phyloP scores from a whole-genome alignment of 2,329 filamentous ascomycete genomes.

The Aureobasidium mangrovei region DNA sequence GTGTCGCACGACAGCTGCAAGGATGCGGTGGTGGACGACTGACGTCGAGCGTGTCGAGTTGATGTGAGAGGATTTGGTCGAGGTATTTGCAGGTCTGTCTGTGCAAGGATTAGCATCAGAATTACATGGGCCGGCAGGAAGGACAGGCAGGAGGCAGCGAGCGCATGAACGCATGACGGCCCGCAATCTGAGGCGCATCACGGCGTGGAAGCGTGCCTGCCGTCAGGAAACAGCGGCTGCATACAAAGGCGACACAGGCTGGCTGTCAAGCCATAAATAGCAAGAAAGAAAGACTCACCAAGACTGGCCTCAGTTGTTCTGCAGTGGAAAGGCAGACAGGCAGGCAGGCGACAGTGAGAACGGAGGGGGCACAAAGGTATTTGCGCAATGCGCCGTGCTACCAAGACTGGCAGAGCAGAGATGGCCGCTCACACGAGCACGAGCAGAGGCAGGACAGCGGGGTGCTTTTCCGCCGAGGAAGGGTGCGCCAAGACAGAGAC shows the following conservation, averaged over 20 bases:
- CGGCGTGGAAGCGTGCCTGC: not conserved
- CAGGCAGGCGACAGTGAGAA: not conserved
- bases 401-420: constrained; percentile 7
- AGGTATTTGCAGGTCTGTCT: not conserved
- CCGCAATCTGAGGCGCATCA: constrained; percentile 1
- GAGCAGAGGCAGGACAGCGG: constrained; percentile 12
- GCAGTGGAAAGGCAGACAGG: not conserved
- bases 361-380: not conserved
- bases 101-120: not conserved
- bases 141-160: not conserved
- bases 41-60: not conserved
- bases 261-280: not conserved
- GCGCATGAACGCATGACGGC: constrained; percentile 12
- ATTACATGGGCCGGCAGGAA: not conserved
- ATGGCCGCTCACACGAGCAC: not conserved
- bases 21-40: constrained; percentile 3
- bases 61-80: not conserved
- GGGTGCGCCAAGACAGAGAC: constrained; percentile 8
- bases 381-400: constrained; percentile 11
- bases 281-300: not conserved
- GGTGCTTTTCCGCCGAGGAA: constrained; percentile 10
- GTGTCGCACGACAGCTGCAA: constrained; percentile 12
- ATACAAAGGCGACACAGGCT: constrained; percentile 7
- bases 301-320: constrained; percentile 1
- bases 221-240: constrained; percentile 10